Base-by-base conservation (phyloP, 1,139 yeast species). In the Taphrina betulina region DNA sequence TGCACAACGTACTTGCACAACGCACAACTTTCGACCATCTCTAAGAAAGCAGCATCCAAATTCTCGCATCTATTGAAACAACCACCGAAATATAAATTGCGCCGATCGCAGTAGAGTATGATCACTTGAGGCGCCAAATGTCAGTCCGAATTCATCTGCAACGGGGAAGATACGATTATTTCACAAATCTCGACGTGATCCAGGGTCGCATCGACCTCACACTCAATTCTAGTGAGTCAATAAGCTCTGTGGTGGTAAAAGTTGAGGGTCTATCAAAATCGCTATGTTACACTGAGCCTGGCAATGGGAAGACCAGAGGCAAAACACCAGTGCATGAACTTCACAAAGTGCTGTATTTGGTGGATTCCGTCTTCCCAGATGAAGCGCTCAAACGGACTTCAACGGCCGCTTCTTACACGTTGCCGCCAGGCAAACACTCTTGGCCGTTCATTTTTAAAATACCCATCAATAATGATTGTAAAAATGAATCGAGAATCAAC, bases 381-480 rank as follows among this genome's bases (percentile, higher is more conserved):
- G 31, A 23, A 2, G 36, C 26, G 16, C 26, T 50, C 35, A 19
- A 34, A 17, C 33, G 33, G 22, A 14, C 46, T 7, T 50, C 54
- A 12, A 22, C 40, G 22, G 54, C 46, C 17, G 23, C n/a, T n/a
- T 81, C 79, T 54, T 81, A 77, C 66, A 81, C 86, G 0, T 69
- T 83, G 57, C 74, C 80, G 1, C 79, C 85, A 0, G 88, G 88
- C 0, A 72, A 72, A 33, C 81, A 83, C 65, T 64, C 71, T 1
- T 82, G 81, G 64, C 81, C 82, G 3, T 83, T 83, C 66, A 71
- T 71, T 44, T 79, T 83, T 64, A 71, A 69, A 60, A 69, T 83
- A 38, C 87, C 88, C 0, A 66, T 76, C 59, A 72, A 73, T 55
- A 73, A 74, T 55, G 70, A 76, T 17, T 82, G 87, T 56, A 35